Evolutionary conservation across 2,329 filamentous ascomycete genomes (phyloP), one percentile per base, ranked within the genome.

Genomic region (Trichoderma sp.): DNA sequence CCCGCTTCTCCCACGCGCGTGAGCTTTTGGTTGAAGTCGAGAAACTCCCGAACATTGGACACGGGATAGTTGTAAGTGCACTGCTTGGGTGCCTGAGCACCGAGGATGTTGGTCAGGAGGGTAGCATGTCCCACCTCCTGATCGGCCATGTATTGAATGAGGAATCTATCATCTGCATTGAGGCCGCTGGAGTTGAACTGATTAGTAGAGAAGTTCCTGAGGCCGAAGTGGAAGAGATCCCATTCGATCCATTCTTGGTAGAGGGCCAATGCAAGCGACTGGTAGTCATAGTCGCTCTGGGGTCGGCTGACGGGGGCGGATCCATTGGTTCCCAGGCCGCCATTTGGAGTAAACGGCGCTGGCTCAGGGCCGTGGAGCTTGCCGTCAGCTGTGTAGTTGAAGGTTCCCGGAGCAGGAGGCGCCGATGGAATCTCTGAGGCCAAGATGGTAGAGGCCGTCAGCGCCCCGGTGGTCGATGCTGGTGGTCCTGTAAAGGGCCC

Each of bases 221-320:
- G 84, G 16, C 90, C 92, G 76, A 91, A 89, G 78, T 92, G 89
- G 85, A 96, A 96, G 16, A 93, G 84, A 76, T 96, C 93, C 1
- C 96, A 84, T 80, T 96, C 92, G 66, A 95, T 93, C 86, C 88
- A 96, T 79, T 96, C 92, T 74, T 94, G 90, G 76, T 95, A 94
- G 0, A 95, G 82, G 14, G 86, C 91, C 14, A 96, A 83, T 0
- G 89, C 86, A 34, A 96, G 84, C 0, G 91, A 94, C 77, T 95
- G 85, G 76, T 90, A 96, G 78, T 96, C 93, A 75, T 94, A 96
- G 75, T 96, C 93, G 71, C 90, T 92, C 74, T 92, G 85, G 0
- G 92, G 89, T 70, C 90, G 88, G 79, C 95, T 95, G 1, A 93
- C 87, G 1, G 92, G 92, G 54, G 85, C 84, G 8, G 88, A 87